Evolutionary conservation across 768 basidiomycete genomes (phyloP).

Genomic region (Leccinum ochraceum): DNA sequence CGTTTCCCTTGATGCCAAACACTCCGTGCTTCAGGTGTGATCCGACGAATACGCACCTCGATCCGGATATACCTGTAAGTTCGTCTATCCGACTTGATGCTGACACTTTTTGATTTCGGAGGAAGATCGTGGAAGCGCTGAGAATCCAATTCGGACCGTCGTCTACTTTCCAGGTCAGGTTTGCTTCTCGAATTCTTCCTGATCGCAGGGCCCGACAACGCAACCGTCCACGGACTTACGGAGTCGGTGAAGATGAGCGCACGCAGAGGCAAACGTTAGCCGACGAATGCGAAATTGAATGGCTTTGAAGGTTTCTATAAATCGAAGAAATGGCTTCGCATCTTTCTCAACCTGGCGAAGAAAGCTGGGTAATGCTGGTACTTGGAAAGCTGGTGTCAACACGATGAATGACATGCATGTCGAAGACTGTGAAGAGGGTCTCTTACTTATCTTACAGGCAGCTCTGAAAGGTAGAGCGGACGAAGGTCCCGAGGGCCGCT

Average conservation of each 20-base stretch:
- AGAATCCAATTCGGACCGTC: slow-evolving; percentile 45
- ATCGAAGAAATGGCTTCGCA: slow-evolving; percentile 38
- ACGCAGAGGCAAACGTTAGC: neutral
- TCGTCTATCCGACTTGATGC: neutral
- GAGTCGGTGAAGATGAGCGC: slow-evolving; percentile 35
- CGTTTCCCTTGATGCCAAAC: neutral
- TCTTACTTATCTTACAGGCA: slow-evolving; percentile 38
- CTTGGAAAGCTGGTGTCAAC: slow-evolving; percentile 44
- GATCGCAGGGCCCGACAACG: neutral
- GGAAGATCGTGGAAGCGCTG: slow-evolving; percentile 41
- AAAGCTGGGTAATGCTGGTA: slow-evolving; percentile 37
- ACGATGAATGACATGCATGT: slow-evolving; percentile 42
- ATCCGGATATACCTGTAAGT: slow-evolving; percentile 34
- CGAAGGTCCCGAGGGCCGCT: slow-evolving; percentile 43
- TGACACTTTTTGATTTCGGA: neutral
- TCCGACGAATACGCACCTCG: slow-evolving; percentile 33
- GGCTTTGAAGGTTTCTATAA: slow-evolving; percentile 35
- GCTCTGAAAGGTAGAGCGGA: slow-evolving; percentile 43
- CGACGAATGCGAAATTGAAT: neutral
- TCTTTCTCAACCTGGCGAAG: slow-evolving; percentile 37
- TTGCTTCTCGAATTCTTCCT: neutral
- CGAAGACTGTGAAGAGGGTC: slow-evolving; percentile 38
- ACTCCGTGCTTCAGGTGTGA: slow-evolving; percentile 23
- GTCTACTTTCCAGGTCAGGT: slow-evolving; percentile 41
- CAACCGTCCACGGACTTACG: slow-evolving; percentile 35